These are phyloP conservation scores for Echria macrotheca DNA, from an alignment of 495 filamentous ascomycete species.

Conservation along the genomic window DNA sequence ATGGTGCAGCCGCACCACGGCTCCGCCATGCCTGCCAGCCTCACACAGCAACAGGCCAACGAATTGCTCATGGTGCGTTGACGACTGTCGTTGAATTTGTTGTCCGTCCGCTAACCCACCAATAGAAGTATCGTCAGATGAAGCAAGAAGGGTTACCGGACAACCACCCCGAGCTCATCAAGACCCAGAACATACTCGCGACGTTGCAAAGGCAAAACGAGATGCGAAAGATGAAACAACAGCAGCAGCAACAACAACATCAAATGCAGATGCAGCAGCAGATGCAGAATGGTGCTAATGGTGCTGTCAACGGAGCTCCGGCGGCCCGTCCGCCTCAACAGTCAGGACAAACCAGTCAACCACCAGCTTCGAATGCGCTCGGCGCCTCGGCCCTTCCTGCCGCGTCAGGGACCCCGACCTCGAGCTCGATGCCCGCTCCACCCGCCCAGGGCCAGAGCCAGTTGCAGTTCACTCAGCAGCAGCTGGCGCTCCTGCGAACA, in stretches of 20 bases:
- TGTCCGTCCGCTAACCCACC: background rate
- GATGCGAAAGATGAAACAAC: constrained; percentile 33
- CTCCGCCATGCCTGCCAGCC: constrained; percentile 47
- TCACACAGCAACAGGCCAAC: constrained; percentile 57
- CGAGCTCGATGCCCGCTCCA: constrained; percentile 17
- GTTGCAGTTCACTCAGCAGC: constrained; percentile 63
- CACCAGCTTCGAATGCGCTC: constrained; percentile 24
- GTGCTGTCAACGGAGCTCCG: constrained; percentile 42
- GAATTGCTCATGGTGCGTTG: constrained; percentile 56
- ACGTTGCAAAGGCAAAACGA: constrained; percentile 59
- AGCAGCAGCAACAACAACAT: constrained; percentile 44
- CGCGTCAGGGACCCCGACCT: constrained; percentile 37
- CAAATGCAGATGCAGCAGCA: constrained; percentile 39
- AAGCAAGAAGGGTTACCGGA: constrained; percentile 66
- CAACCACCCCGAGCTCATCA: constrained; percentile 75
- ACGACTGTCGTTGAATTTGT: no score
- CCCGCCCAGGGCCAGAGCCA: constrained; percentile 12
- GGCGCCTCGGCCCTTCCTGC: constrained; percentile 32
- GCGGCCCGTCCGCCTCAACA: constrained; percentile 32
- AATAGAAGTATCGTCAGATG: constrained; percentile 76
- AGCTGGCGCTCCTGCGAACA: constrained; percentile 62
- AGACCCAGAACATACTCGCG: constrained; percentile 60
- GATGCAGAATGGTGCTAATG: constrained; percentile 37
- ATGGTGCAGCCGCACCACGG: constrained; percentile 54
- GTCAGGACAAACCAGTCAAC: constrained; percentile 26